phyloP scores from a whole-genome alignment of 192 early-diverging fungal species.

The Radiomyces spectabilis region DNA sequence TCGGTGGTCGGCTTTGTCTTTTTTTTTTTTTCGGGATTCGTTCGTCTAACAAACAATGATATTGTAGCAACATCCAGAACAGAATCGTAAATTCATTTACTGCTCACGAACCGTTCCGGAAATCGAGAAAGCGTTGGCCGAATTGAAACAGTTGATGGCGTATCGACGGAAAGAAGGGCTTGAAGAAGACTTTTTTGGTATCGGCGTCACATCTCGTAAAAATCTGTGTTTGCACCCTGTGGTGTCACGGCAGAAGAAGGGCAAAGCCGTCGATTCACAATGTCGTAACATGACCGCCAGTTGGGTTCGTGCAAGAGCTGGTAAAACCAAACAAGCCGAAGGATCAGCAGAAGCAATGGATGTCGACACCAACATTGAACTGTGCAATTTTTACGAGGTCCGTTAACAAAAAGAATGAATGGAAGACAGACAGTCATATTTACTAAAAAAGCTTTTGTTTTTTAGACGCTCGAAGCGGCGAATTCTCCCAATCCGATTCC shows the following conservation, averaged over 20 bases:
- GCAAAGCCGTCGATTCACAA: constrained; percentile 79
- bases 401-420: constrained; percentile 11
- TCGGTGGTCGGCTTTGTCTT: not conserved
- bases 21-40: not conserved
- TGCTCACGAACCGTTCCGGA: constrained; percentile 99
- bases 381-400: constrained; percentile 81
- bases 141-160: constrained; percentile 86
- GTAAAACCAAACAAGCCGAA: constrained; percentile 38
- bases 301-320: constrained; percentile 71
- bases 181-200: constrained; percentile 77
- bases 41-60: not conserved
- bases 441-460: no score
- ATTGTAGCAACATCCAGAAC: constrained; percentile 67
- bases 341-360: constrained; percentile 16
- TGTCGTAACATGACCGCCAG: constrained; percentile 90
- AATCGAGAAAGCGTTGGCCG: constrained; percentile 97
- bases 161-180: constrained; percentile 68
- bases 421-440: no score
- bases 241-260: constrained; percentile 83
- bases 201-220: constrained; percentile 88
- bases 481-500: constrained; percentile 59
- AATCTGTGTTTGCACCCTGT: constrained; percentile 93
- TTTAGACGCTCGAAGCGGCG: constrained; percentile 58
- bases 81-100: constrained; percentile 96
- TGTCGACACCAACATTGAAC: constrained; percentile 30